phyloP scores from a whole-genome alignment of 2,329 filamentous ascomycete genomes.

The Aschersonia sp. region DNA sequence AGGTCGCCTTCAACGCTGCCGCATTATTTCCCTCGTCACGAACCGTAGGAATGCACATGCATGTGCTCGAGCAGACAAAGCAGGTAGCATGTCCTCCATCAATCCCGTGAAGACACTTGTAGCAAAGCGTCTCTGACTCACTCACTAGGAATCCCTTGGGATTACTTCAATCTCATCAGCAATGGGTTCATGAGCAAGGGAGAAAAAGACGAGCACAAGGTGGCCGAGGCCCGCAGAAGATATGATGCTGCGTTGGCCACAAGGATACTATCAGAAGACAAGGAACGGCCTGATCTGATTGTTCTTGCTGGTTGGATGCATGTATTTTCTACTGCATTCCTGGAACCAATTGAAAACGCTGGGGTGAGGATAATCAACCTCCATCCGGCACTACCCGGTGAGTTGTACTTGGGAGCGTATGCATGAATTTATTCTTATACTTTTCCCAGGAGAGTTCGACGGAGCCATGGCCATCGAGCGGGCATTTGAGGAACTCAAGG shows the following conservation, averaged over 20 bases:
- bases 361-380: constrained; percentile 66
- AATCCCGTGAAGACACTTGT: constrained; percentile 35
- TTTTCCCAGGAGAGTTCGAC: constrained; percentile 49
- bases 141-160: constrained; percentile 38
- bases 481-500: constrained; percentile 58
- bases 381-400: constrained; percentile 59
- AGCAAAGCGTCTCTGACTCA: constrained; percentile 18
- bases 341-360: constrained; percentile 49
- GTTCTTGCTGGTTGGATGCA: constrained; percentile 85
- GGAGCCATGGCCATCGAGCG: constrained; percentile 66
- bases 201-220: constrained; percentile 35
- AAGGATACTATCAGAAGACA: constrained; percentile 36
- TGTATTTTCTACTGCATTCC: constrained; percentile 56
- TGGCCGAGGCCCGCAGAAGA: constrained; percentile 43
- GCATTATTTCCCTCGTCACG: constrained; percentile 24
- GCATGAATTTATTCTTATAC: too few species aligned
- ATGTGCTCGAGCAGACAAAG: too few species aligned
- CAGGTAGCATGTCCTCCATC: constrained; percentile 14
- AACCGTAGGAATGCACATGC: too few species aligned
- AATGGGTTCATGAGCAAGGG: constrained; percentile 42
- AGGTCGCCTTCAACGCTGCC: constrained; percentile 23
- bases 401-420: constrained; percentile 8
- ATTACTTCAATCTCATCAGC: constrained; percentile 68
- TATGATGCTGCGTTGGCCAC: constrained; percentile 67
- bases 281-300: constrained; percentile 54